These are phyloP conservation scores for Aspergillus felis DNA, from an alignment of 2,329 filamentous ascomycete species.

Conservation along the genomic window DNA sequence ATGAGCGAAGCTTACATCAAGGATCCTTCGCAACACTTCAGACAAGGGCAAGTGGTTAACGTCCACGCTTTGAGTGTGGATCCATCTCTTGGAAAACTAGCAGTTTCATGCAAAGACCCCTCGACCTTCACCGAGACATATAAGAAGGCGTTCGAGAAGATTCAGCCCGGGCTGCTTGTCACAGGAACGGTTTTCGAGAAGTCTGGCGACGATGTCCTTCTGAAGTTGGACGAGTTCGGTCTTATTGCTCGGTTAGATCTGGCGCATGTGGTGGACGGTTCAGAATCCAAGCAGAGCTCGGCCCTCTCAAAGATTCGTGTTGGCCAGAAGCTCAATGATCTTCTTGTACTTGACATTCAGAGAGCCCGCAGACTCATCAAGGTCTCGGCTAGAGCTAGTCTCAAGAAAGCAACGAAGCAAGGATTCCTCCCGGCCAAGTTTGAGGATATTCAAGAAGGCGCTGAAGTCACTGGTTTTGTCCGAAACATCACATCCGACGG, in stretches of 20 bases:
- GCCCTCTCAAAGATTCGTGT: slow-evolving; percentile 77
- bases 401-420: slow-evolving; percentile 70
- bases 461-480: slow-evolving; percentile 72
- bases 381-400: slow-evolving; percentile 76
- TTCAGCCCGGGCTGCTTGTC: slow-evolving; percentile 71
- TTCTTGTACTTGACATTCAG: slow-evolving; percentile 85
- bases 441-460: slow-evolving; percentile 66
- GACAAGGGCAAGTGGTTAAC: slow-evolving; percentile 82
- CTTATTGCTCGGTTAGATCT: slow-evolving; percentile 74
- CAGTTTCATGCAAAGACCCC: slow-evolving; percentile 91
- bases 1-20: slow-evolving; percentile 98
- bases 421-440: slow-evolving; percentile 68
- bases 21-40: slow-evolving; percentile 85
- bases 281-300: slow-evolving; percentile 69
- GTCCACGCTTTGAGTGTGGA: slow-evolving; percentile 84
- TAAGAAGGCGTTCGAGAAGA: slow-evolving; percentile 64
- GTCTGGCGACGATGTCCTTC: slow-evolving; percentile 67
- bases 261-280: slow-evolving; percentile 81
- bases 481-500: slow-evolving; percentile 77
- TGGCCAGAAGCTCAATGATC: slow-evolving; percentile 73
- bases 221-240: slow-evolving; percentile 70
- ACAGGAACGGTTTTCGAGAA: slow-evolving; percentile 78
- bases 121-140: slow-evolving; percentile 75
- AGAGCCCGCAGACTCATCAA: slow-evolving; percentile 70
- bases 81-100: slow-evolving; percentile 64